phyloP scores from a whole-genome alignment of 768 basidiomycete species.

The Mycena latifolia region DNA sequence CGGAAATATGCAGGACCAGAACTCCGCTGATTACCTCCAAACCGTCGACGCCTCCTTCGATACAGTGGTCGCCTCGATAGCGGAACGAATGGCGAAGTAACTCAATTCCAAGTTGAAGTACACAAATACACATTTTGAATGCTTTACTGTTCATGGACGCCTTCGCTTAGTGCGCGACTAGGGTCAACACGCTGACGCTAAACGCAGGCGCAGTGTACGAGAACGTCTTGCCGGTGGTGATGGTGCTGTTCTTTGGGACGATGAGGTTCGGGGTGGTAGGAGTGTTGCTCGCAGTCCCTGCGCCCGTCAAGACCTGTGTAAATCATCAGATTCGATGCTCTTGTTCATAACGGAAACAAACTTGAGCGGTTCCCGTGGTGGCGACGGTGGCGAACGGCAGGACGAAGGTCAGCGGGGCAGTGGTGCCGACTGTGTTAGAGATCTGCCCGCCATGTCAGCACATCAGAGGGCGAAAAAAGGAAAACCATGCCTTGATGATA shows the following conservation, averaged over 20 bases:
- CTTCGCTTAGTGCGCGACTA: slow-evolving; percentile 45
- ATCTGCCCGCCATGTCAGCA: too few relatives aligned
- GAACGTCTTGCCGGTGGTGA: slow-evolving; percentile 64
- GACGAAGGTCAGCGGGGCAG: slow-evolving; percentile 60
- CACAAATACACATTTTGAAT: slow-evolving; percentile 9
- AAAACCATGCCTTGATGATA: slow-evolving; percentile 66
- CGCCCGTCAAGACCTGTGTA: slow-evolving; percentile 58
- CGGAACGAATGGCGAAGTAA: slow-evolving; percentile 37
- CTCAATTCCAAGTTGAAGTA: background rate
- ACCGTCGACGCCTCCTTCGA: slow-evolving; percentile 57
- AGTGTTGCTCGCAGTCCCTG: slow-evolving; percentile 65
- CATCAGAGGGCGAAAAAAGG: background rate
- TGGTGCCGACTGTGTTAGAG: slow-evolving; percentile 60
- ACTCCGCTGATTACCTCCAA: slow-evolving; percentile 68
- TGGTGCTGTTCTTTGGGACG: slow-evolving; percentile 58
- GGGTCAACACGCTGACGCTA: slow-evolving; percentile 55
- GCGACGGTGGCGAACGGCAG: slow-evolving; percentile 67
- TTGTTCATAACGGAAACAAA: too few relatives aligned
- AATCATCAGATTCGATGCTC: too few relatives aligned
- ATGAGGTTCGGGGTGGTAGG: slow-evolving; percentile 61
- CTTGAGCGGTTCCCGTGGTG: slow-evolving; percentile 55
- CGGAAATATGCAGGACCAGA: slow-evolving; percentile 82
- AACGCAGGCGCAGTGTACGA: slow-evolving; percentile 65
- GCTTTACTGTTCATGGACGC: background rate
- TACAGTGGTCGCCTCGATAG: slow-evolving; percentile 46